A percentile compares a stretch with the other conserved stretches of the same genome.
Evolutionary conservation across 164 flowering plant species (phyloP).

Genomic region (Stephania cephalantha): DNA sequence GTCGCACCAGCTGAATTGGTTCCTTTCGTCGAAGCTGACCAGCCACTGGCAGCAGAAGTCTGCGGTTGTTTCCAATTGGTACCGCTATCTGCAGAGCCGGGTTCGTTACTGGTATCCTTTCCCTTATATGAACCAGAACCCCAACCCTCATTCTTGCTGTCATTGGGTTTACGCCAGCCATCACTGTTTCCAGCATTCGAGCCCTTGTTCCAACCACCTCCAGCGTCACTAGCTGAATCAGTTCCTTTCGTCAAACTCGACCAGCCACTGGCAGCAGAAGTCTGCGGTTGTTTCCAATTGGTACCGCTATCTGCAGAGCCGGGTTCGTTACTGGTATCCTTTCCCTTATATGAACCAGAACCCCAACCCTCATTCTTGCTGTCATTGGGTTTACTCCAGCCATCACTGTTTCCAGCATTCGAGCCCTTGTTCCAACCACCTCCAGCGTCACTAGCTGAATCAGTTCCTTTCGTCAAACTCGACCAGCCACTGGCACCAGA

Average conservation of each 20-base stretch:
- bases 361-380: background rate
- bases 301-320: conserved; percentile 6
- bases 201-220: background rate
- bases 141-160: background rate
- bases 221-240: background rate
- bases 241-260: background rate
- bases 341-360: conserved; percentile 14
- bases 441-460: background rate
- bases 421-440: conserved; percentile 13
- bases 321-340: conserved; percentile 7
- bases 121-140: conserved; percentile 15
- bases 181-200: background rate
- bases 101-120: conserved; percentile 6
- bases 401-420: background rate
- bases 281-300: conserved; percentile 8
- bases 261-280: background rate
- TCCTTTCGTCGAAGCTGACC: background rate
- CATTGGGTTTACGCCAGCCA: background rate
- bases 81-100: conserved; percentile 4
- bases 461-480: background rate
- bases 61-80: conserved; percentile 11
- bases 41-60: background rate
- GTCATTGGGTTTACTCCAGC: background rate
- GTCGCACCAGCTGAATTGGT: background rate
- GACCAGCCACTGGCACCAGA: background rate